A percentile compares a stretch with the other conserved stretches of the same genome.
Evolutionary conservation across 1,284 basidiomycete genomes (phyloP).

Genomic region (Rhodotorula sp.): DNA sequence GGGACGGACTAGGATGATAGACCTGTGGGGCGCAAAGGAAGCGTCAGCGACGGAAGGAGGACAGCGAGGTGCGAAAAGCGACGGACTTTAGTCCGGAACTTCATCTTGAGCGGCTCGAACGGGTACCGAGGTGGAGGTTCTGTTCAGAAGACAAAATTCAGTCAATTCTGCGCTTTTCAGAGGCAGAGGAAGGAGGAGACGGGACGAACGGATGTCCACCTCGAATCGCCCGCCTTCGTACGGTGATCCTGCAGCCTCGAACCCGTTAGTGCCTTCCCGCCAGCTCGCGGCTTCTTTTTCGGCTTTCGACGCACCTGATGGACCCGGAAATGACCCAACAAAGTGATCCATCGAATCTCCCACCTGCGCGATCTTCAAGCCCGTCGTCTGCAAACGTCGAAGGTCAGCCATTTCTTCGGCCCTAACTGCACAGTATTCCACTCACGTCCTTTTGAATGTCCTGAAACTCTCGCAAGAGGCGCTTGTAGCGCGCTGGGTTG

Average conservation of each 20-base stretch:
- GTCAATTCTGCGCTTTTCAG: background rate
- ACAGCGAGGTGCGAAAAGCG: background rate
- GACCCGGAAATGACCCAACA: slow-evolving; percentile 84
- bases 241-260: slow-evolving; percentile 64
- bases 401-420: no score
- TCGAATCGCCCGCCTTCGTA: slow-evolving; percentile 92
- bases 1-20: slow-evolving; percentile 78
- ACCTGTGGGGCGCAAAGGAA: slow-evolving; percentile 58
- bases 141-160: background rate
- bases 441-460: slow-evolving; percentile 28
- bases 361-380: slow-evolving; percentile 29
- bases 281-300: background rate
- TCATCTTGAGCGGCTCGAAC: slow-evolving; percentile 98
- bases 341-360: slow-evolving; percentile 79
- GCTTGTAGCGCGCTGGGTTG: slow-evolving; percentile 16
- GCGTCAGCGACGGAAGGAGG: background rate
- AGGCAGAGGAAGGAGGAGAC: no score
- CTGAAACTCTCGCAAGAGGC: slow-evolving; percentile 24
- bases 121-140: slow-evolving; percentile 63
- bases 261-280: slow-evolving; percentile 42
- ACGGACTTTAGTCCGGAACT: slow-evolving; percentile 71
- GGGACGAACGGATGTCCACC: slow-evolving; percentile 56
- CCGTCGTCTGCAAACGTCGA: background rate
- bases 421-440: background rate
- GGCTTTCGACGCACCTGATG: slow-evolving; percentile 54